Base-by-base conservation (phyloP, 345 rosid genomes). In the Moringa oleifera region DNA sequence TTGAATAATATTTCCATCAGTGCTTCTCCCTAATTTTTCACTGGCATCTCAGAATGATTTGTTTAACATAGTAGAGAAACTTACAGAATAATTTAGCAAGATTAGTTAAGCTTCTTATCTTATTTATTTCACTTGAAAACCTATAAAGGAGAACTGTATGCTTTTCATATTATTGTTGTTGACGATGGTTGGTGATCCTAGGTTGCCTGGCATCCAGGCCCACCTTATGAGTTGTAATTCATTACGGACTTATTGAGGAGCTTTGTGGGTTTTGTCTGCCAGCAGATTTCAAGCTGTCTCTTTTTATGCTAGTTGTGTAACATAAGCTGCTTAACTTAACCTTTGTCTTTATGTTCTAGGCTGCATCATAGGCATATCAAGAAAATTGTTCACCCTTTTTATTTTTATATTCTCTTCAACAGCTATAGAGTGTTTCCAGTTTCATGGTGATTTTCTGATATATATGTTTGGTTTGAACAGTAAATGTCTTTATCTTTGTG, bases 121-220 rank as follows among this genome's bases (percentile, higher is more conserved):
- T 50, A 56, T 60, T 59, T 52, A 10, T 55, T 36, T 70, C 23
- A 23, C 33, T 22, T 11, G 24, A 55, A 58, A 54, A 23, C 53
- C 50, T 65, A 28, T 41, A 22, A 57, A 33, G 53, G 65, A 58
- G 62, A 53, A 41, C 64, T 59, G 75, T 59, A 23, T 41, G 47
- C 22, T 31, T 37, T 47, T 46, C 68, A 54, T 18, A 6, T n/a
- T 22, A 36, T 58, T 57, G 71, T 73, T 64, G 73, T 62, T 70
- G 25, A 45, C 56, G 53, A 33, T 58, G 62, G 49, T 63, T 70
- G 71, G 65, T 62, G 63, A 62, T 21, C 7, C 28, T 21, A 59
- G 36, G 58, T 50, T 65, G 63, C 16, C 62, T 46, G 41, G 57
- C 63, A 51, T 33, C 15, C 21, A 66, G 59, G 65, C 68, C 65